A percentile compares a stretch with the other conserved stretches of the same genome.
These are phyloP conservation scores for Nicotiana rustica DNA, from an alignment of 305 asterid species.

Conservation along the genomic window DNA sequence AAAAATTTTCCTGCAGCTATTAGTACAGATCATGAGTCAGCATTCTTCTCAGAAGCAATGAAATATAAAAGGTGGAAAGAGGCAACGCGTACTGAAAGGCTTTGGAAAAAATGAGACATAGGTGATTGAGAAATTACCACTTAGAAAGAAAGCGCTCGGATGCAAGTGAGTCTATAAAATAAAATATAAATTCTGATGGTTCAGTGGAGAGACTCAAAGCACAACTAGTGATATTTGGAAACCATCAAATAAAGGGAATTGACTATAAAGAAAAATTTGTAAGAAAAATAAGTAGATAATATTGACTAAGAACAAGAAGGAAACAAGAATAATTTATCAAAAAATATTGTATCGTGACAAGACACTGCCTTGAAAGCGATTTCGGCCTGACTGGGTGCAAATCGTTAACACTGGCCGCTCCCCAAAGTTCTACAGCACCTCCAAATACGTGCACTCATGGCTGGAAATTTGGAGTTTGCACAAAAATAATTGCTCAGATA, in stretches of 20 bases:
- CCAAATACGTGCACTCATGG: no score
- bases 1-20: not conserved
- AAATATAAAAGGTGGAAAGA: not conserved
- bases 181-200: conserved; percentile 22
- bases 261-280: not conserved
- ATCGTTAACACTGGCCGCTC: no score
- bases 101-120: not conserved
- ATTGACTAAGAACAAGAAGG: no score
- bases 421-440: no score
- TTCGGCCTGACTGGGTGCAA: no score
- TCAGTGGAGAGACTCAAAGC: not conserved
- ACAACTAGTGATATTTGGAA: not conserved
- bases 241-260: not conserved
- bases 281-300: no score
- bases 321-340: no score
- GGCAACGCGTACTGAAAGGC: not conserved
- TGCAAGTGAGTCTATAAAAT: not conserved
- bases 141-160: not conserved
- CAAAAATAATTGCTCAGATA: no score
- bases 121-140: not conserved
- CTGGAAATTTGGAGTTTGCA: no score
- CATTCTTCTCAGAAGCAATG: not conserved
- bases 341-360: no score
- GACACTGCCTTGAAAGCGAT: no score
- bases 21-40: not conserved